Evolutionary conservation across 2,329 filamentous ascomycete genomes (phyloP).

Genomic region (Lachnellula subtilissima): DNA sequence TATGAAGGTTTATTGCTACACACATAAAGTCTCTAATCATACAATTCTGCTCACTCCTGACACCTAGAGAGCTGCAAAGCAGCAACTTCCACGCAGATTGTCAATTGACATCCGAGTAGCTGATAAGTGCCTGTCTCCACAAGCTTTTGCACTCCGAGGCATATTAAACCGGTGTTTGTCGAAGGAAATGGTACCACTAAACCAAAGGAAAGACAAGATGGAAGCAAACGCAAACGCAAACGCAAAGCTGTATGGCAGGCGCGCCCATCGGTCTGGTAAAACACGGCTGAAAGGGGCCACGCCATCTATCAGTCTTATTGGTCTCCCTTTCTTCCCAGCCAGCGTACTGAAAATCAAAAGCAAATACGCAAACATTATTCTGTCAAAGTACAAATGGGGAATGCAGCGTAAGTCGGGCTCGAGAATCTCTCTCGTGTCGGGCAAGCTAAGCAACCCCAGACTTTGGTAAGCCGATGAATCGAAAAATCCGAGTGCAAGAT

Average conservation of each 20-base stretch:
- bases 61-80: background rate
- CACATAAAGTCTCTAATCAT: conserved; percentile 1
- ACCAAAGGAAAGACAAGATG: background rate
- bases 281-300: background rate
- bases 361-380: conserved; percentile 1
- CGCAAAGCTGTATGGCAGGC: background rate
- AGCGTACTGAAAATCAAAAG: background rate
- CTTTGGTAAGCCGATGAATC: background rate
- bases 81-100: conserved; percentile 6
- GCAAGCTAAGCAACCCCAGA: background rate
- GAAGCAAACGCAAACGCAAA: background rate
- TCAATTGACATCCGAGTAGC: conserved; percentile 5
- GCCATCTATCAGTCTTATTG: background rate
- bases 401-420: background rate
- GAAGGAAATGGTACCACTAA: background rate
- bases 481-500: background rate
- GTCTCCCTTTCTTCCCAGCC: background rate
- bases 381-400: conserved; percentile 9
- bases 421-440: conserved; percentile 1
- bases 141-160: background rate
- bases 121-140: background rate
- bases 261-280: background rate
- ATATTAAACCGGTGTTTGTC: background rate
- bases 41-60: conserved; percentile 1
- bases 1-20: conserved; percentile 3